Base-by-base conservation (phyloP, 2,329 filamentous ascomycete genomes). In the Pochonia chlamydosporia region DNA sequence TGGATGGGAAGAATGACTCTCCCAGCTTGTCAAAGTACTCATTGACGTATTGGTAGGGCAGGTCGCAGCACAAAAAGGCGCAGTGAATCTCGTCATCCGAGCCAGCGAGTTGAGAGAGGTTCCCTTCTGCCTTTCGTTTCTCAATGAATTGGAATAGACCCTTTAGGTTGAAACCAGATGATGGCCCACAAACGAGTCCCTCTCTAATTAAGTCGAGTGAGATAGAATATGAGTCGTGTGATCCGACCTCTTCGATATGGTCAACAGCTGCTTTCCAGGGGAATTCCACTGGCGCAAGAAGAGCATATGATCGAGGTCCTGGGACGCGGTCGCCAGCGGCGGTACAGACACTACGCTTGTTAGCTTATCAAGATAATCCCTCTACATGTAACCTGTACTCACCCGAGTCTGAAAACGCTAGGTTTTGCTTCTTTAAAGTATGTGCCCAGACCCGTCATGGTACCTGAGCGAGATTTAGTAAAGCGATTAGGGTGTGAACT, bases 31-130 rank as follows among this genome's bases (percentile, higher is more conserved):
- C 67, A 53, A 81, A 83, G 55, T 83, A 83, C 52, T 78, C 76
- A 21, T 71, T 66, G 39, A 83, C 72, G 49, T 83, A 83, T 56
- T 83, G 79, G 52, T 84, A 83, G 0, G 81, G 81, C 23, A 84
- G 52, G 48, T 84, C 81, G 48, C 79, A 82, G 61, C 79, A 84
- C 3, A 82, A 59, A 58, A 84, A 84, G 1, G 79, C 78, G 40
- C 75, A 79, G 50, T 75, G 68, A 2, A 76, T 65, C 43, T 69
- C 62, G 1, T 74, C 74, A 26, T 72, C 66, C 1, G 63, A 57
- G 1, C 69, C 71, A 1, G 68, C 65, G 1, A 81, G 59, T 9
- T 72, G 63, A 1, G 58, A 30, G 11, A 81, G 59, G 0, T 63
- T 71, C 1, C 70, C 72, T 0, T 65, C 66, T 0, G 58, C 54